Conservation (phyloP, 2,329 filamentous ascomycete species). For the Paracoccidioides brasiliensis region DNA sequence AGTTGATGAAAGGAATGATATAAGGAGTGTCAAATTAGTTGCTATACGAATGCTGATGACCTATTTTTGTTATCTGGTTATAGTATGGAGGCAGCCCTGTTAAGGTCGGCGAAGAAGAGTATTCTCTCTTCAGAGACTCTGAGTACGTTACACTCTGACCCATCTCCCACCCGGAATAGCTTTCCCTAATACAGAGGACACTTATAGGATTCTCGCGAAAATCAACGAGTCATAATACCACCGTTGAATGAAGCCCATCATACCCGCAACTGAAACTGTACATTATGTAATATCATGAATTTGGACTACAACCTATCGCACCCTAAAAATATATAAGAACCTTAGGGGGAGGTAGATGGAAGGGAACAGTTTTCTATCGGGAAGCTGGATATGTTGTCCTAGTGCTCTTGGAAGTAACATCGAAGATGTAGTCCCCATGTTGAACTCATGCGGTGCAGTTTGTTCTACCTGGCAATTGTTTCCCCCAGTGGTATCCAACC, state of each 20-base stretch:
- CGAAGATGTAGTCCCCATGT: too few relatives aligned
- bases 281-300: conserved; percentile 1
- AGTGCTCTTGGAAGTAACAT: background rate
- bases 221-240: conserved; percentile 65
- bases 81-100: conserved; percentile 88
- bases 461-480: background rate
- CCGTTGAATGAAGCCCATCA: background rate
- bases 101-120: conserved; percentile 97
- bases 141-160: conserved; percentile 55
- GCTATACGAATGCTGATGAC: conserved; percentile 9
- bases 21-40: background rate
- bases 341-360: background rate
- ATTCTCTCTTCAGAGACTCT: conserved; percentile 87
- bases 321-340: background rate
- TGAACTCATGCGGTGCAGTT: background rate
- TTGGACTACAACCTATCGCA: background rate
- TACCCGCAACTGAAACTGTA: background rate
- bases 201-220: conserved; percentile 82
- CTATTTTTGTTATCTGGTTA: background rate
- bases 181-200: conserved; percentile 10
- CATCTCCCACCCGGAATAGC: background rate
- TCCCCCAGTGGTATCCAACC: background rate
- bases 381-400: background rate
- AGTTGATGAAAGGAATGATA: background rate
- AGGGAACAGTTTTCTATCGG: background rate